Base-by-base conservation (phyloP, 768 basidiomycete genomes). In the Suillus discolor region DNA sequence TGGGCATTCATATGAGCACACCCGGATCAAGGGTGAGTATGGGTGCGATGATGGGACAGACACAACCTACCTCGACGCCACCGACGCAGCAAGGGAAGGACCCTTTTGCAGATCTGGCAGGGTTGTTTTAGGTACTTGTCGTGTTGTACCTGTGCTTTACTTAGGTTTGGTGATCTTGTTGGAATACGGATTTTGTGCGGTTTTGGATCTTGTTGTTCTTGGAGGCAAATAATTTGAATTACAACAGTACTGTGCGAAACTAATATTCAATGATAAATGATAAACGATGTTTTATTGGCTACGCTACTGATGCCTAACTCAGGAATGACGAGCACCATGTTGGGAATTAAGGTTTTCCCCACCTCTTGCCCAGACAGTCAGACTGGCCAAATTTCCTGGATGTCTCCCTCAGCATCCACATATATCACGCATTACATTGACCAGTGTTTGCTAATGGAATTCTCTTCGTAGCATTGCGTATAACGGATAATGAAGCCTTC, bases 61-160 rank as follows among this genome's bases (percentile, higher is more conserved):
- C 67, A 34, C 77, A 68, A 54, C 70, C 74, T 7, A 61, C 70
- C 6, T 61, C 74, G 38, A 62, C 65, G 55, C 78, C 68, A 70
- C 59, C 41, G 28, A 60, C 59, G 12, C 59, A 74, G 53, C 82
- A 85, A 67, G 81, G 79, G 64, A 94, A 92, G 74, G 93, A 94
- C 75, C 93, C 93, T 49, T 94, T 94, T 71, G 91, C 92, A 7
- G 93, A 94, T 78, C 81, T 94, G 42, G 92, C 84, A 3, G 89
- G 89, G 23, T 77, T 94, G 63, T 93, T 94, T 74, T 94, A 72
- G 72, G 39, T 31, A 9, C 45, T 11, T n/a, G n/a, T 28, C 16
- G 38, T 49, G 20, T 66, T 51, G 34, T 61, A 39, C 23, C 18
- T 20, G 51, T 49, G 28, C 36, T 68, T 49, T 39, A 49, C 9